These are phyloP conservation scores for Herpetospermum pedunculosum DNA, from an alignment of 306 rosid genomes.

Conservation along the genomic window DNA sequence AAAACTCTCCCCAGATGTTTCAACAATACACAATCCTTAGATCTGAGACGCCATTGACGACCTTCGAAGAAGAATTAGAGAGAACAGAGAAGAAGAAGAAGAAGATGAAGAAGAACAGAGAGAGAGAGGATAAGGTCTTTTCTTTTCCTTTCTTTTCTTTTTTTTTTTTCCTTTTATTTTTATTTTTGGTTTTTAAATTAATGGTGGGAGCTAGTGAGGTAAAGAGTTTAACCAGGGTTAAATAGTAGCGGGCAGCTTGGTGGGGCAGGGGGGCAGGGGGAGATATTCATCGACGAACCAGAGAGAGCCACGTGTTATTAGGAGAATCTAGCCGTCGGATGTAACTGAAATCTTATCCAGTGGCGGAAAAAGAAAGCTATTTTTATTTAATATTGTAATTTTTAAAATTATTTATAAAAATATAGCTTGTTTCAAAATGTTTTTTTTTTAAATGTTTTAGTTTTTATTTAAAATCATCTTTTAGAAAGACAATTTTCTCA, in stretches of 20 bases:
- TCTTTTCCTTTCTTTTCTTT: neutral
- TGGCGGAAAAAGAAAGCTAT: conserved; percentile 34
- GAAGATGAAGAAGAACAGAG: neutral
- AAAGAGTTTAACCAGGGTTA: conserved; percentile 59
- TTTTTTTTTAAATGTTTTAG: too few relatives aligned
- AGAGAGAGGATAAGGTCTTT: conserved; percentile 47
- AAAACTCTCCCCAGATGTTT: neutral
- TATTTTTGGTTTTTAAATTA: neutral
- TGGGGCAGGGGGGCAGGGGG: conserved; percentile 9
- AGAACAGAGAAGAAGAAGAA: neutral
- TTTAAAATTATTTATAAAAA: too few relatives aligned
- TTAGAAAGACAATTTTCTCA: too few relatives aligned
- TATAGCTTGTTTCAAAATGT: too few relatives aligned
- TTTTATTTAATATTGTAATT: too few relatives aligned
- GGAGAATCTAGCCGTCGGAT: conserved; percentile 29
- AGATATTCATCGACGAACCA: neutral
- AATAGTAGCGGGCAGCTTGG: conserved; percentile 19
- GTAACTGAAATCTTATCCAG: conserved; percentile 45
- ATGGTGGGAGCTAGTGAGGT: conserved; percentile 25
- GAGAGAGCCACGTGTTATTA: conserved; percentile 29
- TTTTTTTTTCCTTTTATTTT: neutral
- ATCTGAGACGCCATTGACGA: conserved; percentile 62
- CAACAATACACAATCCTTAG: conserved; percentile 19
- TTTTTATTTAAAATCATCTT: too few relatives aligned
- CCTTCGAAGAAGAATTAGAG: neutral